phyloP scores from a whole-genome alignment of 495 filamentous ascomycete species.

The Choiromyces venosus region DNA sequence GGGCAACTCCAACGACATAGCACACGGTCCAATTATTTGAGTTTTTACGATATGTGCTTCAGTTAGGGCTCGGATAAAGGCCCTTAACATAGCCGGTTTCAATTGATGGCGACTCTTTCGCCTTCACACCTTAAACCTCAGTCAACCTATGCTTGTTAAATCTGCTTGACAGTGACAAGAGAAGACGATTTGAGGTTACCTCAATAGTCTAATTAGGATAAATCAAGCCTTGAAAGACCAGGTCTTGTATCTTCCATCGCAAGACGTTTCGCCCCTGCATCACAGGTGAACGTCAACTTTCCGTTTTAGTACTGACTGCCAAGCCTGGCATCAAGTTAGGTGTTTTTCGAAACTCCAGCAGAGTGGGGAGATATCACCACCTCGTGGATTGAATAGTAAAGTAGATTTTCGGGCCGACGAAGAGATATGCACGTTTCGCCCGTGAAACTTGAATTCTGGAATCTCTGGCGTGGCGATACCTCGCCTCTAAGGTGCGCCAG shows the following conservation, averaged over 20 bases:
- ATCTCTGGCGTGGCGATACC: neutral
- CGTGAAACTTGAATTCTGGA: neutral
- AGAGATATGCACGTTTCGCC: neutral
- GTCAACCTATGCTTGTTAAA: neutral
- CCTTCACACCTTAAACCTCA: neutral
- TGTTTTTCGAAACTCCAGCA: neutral
- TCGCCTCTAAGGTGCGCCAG: neutral
- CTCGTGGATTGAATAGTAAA: neutral
- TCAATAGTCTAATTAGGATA: neutral
- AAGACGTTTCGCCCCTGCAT: neutral
- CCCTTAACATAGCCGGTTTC: neutral
- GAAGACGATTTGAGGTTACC: neutral
- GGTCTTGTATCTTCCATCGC: neutral
- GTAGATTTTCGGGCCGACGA: neutral
- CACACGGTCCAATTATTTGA: too few species aligned
- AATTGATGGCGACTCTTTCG: neutral
- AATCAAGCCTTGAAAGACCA: neutral
- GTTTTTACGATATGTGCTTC: neutral
- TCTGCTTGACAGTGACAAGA: neutral
- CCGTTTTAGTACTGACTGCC: neutral
- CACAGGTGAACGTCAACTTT: neutral
- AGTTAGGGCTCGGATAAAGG: neutral
- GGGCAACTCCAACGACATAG: too few species aligned
- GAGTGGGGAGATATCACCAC: neutral
- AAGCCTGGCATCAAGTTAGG: neutral